Evolutionary conservation across 169 alveolate species (phyloP).

Genomic region (Babesia gibsoni): DNA sequence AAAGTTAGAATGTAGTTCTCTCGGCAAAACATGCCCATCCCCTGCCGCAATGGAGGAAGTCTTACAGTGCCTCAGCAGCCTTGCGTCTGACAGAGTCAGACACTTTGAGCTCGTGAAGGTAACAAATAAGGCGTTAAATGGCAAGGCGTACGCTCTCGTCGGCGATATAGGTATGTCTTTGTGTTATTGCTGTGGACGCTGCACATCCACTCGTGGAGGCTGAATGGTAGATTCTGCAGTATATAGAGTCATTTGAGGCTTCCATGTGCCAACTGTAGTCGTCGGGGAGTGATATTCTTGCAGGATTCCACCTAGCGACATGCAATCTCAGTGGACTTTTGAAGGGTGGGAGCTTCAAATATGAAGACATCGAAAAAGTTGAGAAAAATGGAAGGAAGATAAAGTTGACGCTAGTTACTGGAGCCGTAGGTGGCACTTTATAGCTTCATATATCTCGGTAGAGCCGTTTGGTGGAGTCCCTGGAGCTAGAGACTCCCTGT

Average conservation of each 20-base stretch:
- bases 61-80: slow-evolving; percentile 27
- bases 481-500: slow-evolving; percentile 40
- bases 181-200: background rate
- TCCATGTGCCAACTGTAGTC: background rate
- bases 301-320: slow-evolving; percentile 53
- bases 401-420: background rate
- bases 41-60: slow-evolving; percentile 46
- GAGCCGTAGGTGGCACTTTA: background rate
- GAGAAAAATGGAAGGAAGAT: background rate
- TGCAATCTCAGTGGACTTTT: slow-evolving; percentile 39
- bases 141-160: slow-evolving; percentile 45
- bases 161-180: slow-evolving; percentile 53
- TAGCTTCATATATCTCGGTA: background rate
- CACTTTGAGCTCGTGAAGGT: slow-evolving; percentile 63
- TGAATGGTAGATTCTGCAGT: background rate
- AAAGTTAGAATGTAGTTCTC: background rate
- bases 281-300: background rate
- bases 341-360: slow-evolving; percentile 40
- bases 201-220: background rate
- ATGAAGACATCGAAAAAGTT: slow-evolving; percentile 7
- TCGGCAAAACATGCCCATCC: background rate
- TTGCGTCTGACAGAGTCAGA: slow-evolving; percentile 55
- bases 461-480: background rate
- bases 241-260: background rate
- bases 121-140: slow-evolving; percentile 22